Percentiles rank a stretch among this genome's conserved stretches.
Evolutionary conservation across 306 rosid genomes (phyloP).

Genomic region (Rosa multiflora): DNA sequence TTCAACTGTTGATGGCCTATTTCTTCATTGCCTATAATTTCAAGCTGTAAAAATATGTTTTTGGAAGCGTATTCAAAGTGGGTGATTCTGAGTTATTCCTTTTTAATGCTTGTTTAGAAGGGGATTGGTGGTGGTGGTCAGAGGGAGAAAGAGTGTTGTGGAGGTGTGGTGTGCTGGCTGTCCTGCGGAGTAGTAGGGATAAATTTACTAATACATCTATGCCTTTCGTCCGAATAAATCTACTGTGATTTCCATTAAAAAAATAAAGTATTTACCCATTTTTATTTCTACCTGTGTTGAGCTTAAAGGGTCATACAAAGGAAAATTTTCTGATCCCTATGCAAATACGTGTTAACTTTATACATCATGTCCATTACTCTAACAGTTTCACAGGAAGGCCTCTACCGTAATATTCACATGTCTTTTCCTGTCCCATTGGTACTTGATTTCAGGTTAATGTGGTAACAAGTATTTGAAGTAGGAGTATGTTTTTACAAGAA

Average conservation of each 20-base stretch:
- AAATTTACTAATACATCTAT: not conserved
- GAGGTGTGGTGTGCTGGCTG: not conserved
- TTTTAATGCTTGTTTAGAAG: not conserved
- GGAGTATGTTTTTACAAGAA: not conserved
- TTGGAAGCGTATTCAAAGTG: not conserved
- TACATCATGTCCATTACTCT: not conserved
- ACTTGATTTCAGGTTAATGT: not conserved
- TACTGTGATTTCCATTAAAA: not conserved
- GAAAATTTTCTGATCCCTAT: not conserved
- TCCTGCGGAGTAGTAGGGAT: not conserved
- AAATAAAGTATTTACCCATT: no score
- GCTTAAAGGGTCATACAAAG: not conserved
- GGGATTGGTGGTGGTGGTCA: not conserved
- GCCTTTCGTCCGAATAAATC: not conserved
- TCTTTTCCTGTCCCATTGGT: not conserved
- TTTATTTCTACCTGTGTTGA: not conserved
- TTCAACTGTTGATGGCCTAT: not conserved
- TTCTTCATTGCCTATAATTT: not conserved
- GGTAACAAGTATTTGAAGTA: not conserved
- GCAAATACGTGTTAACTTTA: not conserved
- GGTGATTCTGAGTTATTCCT: not conserved
- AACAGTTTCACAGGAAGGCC: not conserved
- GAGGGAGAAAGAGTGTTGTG: not conserved
- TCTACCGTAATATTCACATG: not conserved
- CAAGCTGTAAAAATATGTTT: not conserved